A percentile compares a stretch with the other conserved stretches of the same genome.
Conservation (phyloP, 768 basidiomycete species). For the Tulasnella sp. region DNA sequence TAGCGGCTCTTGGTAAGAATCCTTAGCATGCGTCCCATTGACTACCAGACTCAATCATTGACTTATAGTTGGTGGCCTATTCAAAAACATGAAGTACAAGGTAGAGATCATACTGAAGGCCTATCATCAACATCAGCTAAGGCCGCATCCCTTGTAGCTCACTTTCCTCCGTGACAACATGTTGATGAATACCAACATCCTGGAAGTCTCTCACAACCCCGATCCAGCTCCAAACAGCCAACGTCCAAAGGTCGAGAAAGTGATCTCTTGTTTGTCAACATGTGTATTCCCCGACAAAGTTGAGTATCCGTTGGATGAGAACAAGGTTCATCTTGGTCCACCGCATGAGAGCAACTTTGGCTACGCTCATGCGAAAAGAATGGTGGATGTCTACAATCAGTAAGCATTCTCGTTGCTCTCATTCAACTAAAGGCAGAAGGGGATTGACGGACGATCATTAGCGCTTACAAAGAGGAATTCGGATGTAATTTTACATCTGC, state of each 20-base stretch:
- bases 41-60: not conserved
- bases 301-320: constrained; percentile 83
- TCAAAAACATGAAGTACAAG: constrained; percentile 93
- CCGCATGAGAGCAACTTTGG: constrained; percentile 94
- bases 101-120: constrained; percentile 27
- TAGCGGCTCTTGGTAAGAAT: constrained; percentile 71
- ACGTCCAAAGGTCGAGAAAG: constrained; percentile 44
- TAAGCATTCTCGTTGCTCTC: constrained; percentile 27
- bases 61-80: constrained; percentile 72
- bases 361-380: constrained; percentile 88
- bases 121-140: not conserved
- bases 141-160: constrained; percentile 33
- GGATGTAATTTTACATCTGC: constrained; percentile 92
- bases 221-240: not conserved
- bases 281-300: constrained; percentile 97
- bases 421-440: not conserved
- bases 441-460: constrained; percentile 24
- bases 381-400: constrained; percentile 95
- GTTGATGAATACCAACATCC: constrained; percentile 89
- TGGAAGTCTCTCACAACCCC: constrained; percentile 54
- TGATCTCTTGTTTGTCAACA: constrained; percentile 91
- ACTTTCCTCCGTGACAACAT: constrained; percentile 91
- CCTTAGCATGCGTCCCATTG: not conserved
- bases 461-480: constrained; percentile 92
- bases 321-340: constrained; percentile 81